Evolutionary conservation across 257 asterid genomes (phyloP), one percentile per base, ranked within the genome.

Genomic region (Ballota nigra): DNA sequence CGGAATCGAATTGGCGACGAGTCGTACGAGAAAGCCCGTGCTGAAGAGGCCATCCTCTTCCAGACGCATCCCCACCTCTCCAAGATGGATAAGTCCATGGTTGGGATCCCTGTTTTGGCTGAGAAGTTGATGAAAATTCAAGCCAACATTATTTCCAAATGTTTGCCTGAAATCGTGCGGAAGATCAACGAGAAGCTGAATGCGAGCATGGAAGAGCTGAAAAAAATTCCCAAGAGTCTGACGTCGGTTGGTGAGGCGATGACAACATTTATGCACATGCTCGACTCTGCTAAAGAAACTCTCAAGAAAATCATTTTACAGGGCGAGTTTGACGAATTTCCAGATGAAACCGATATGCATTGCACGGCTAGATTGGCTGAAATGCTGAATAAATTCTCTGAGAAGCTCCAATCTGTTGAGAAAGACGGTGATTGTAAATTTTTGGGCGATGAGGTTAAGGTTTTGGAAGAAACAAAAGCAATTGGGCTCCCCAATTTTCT

Each of bases 31-130:
- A 58, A 83, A 16, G 81, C 83, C 0, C 71, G 78, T 22, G 72
- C 5, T 0, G 68, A 74, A 19, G 87, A 77, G 68, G 68, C 70
- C 2, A 33, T 40, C 2, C 77, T 77, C 5, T 83, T 83, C 0
- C 51, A 77, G 1, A 79, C 61, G 0, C 83, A 83, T 53, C 68
- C 47, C 5, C 57, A 63, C 0, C 74, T 83, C 1, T 75, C 85
- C 12, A 66, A 57, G 57, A 83, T 83, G 1, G 75, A 66, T 66
- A 65, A 69, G 41, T 78, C 77, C 0, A 65, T 83, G 75, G 83
- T 79, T 8, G 73, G 81, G 0, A 60, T 80, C 5, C 83, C 87
- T 4, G 72, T 77, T 47, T 59, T 83, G 71, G 87, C 83, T 0
- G 69, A 69, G 33, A 81, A 62, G 58, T 36, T 84, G 60, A 77